phyloP scores from a whole-genome alignment of 768 basidiomycete species.

The Suillus decipiens region DNA sequence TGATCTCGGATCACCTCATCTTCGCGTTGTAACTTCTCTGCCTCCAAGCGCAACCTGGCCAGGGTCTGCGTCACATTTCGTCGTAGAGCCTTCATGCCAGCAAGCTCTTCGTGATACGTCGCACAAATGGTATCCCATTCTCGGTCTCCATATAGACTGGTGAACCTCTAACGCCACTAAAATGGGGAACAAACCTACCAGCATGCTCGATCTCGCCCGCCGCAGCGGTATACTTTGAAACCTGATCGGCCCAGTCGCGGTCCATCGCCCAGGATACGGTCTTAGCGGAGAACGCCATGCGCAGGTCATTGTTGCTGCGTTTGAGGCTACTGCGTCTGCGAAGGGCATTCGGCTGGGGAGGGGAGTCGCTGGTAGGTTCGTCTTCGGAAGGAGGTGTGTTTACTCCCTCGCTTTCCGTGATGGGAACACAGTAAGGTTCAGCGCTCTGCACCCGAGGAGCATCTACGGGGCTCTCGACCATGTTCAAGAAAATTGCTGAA shows the following conservation, averaged over 20 bases:
- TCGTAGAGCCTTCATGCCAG: constrained; percentile 57
- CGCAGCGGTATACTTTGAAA: constrained; percentile 47
- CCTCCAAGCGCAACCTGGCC: constrained; percentile 39
- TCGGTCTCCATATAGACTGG: constrained; percentile 40
- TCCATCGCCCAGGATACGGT: constrained; percentile 79
- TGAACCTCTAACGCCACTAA: neutral
- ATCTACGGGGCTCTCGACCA: constrained; percentile 36
- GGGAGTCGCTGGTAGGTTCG: constrained; percentile 31
- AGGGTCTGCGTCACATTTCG: constrained; percentile 48
- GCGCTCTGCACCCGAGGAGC: constrained; percentile 10
- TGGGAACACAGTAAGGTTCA: constrained; percentile 18
- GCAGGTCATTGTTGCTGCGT: constrained; percentile 48
- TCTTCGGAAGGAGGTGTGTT: constrained; percentile 35
- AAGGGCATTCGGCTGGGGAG: constrained; percentile 35
- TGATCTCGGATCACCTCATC: constrained; percentile 42
- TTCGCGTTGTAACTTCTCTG: constrained; percentile 43
- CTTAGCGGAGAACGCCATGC: constrained; percentile 54
- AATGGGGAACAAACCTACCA: constrained; percentile 28
- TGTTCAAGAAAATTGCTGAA: constrained; percentile 30
- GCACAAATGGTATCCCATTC: constrained; percentile 61
- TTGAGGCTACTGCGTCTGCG: constrained; percentile 67
- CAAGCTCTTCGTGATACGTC: constrained; percentile 63
- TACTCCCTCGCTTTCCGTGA: constrained; percentile 22
- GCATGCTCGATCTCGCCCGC: constrained; percentile 43
- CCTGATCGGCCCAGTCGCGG: constrained; percentile 56